Evolutionary conservation across 106 monocot genomes (phyloP).

Genomic region (Dendrobium huoshanense): DNA sequence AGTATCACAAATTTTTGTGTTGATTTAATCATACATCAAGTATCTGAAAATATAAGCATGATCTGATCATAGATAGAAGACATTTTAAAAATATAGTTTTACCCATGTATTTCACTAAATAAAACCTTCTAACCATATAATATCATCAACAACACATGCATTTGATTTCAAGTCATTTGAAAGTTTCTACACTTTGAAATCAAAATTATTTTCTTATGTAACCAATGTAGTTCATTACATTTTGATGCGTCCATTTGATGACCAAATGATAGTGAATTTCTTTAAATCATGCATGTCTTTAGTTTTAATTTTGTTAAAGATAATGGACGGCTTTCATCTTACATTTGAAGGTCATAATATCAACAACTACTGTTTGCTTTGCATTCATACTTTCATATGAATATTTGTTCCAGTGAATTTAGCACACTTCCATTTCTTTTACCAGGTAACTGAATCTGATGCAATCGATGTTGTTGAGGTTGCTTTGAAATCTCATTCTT

Average conservation of each 20-base stretch:
- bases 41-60: too few species aligned
- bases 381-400: not conserved
- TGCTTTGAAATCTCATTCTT: conserved; percentile 61
- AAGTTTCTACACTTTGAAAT: not conserved
- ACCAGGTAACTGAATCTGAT: conserved; percentile 93
- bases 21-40: too few species aligned
- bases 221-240: not conserved
- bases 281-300: not conserved
- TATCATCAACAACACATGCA: not conserved
- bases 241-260: not conserved
- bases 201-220: not conserved
- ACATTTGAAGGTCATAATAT: not conserved
- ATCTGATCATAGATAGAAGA: too few species aligned
- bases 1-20: too few species aligned
- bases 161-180: not conserved
- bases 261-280: not conserved
- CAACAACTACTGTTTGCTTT: not conserved
- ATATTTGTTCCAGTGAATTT: not conserved
- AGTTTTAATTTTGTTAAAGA: not conserved
- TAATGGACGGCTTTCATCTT: not conserved
- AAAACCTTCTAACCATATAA: too few species aligned
- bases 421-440: not conserved
- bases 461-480: conserved; percentile 70
- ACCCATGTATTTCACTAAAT: too few species aligned
- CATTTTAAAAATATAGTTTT: too few species aligned